Conservation (phyloP, 2,329 filamentous ascomycete species). For the Diaporthe ampelina region DNA sequence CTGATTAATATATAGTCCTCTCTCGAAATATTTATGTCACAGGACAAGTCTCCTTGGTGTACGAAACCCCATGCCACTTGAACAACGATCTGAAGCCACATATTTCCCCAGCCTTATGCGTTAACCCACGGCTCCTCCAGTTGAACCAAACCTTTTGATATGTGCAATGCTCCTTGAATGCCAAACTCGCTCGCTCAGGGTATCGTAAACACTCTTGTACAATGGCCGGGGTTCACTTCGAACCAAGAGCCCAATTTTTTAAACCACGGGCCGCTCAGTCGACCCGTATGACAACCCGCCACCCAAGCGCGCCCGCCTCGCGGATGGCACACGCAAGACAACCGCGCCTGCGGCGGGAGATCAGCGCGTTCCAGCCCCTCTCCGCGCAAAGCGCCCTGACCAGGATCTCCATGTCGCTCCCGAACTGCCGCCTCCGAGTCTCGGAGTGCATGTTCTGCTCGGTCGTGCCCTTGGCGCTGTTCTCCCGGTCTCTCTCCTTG, state of each 20-base stretch:
- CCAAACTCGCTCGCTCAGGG: slow-evolving; percentile 36
- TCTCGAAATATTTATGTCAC: neutral
- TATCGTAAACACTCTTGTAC: slow-evolving; percentile 37
- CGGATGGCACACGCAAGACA: slow-evolving; percentile 82
- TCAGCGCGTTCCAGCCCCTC: slow-evolving; percentile 79
- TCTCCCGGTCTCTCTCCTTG: slow-evolving; percentile 49
- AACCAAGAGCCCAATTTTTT: neutral
- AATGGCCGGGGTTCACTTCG: neutral
- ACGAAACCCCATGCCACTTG: neutral
- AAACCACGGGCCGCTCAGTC: slow-evolving; percentile 53
- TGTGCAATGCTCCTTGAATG: slow-evolving; percentile 3
- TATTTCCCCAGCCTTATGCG: neutral
- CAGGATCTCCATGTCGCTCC: slow-evolving; percentile 77
- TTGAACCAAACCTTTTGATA: neutral
- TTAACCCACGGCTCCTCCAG: neutral
- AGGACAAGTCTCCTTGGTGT: neutral
- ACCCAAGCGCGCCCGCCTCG: slow-evolving; percentile 79
- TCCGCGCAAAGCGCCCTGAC: slow-evolving; percentile 81
- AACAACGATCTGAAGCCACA: neutral
- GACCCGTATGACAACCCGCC: slow-evolving; percentile 76
- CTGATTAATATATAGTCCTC: too few species aligned
- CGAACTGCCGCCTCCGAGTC: slow-evolving; percentile 69
- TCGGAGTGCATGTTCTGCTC: slow-evolving; percentile 69
- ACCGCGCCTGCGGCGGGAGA: slow-evolving; percentile 76
- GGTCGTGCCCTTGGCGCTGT: slow-evolving; percentile 48